Evolutionary conservation across 352 stramenopile species (phyloP), one percentile per base, ranked within the genome.

Genomic region (Globisporangium acanthophoron): DNA sequence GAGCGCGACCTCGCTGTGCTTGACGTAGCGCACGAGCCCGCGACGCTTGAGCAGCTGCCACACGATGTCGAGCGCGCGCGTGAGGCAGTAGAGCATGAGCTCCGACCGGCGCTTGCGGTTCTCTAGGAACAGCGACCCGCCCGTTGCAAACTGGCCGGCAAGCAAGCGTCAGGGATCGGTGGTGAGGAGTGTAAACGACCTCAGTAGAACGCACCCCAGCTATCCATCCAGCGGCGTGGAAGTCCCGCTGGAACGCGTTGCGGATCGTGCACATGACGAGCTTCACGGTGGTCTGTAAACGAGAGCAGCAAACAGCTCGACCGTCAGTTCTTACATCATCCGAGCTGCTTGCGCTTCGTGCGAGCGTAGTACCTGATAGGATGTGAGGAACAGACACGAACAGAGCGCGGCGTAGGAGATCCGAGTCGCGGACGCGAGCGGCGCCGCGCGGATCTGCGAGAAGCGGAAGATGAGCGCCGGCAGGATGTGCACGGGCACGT

Each of bases 91-190:
- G 33, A 93, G 59, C 85, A 93, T 95, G 18, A 95, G 71, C 61
- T 93, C 82, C 54, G 87, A 88, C 9, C 85, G 80, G 45, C 83
- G 82, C 65, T 94, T 94, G n/a, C 77, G 74, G 58, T 90, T 71
- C 68, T 94, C 85, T 20, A 91, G 79, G 46, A 92, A 90, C 0
- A 94, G 66, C 49, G 73, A 72, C 18, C 64, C 56, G 29, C 82
- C 83, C 6, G 85, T 79, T 41, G 73, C 55, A 33, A 90, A 35
- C 84, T 94, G 62, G n/a, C n/a, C n/a, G n/a, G n/a, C n/a, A n/a
- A n/a, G n/a, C n/a, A n/a, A n/a, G n/a, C n/a, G n/a, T n/a, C n/a
- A n/a, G n/a, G n/a, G 8, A 37, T 37, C 12, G 37, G 1, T 2
- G 1, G 7, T 2, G 2, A 11, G 37, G n/a, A n/a, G n/a, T n/a